phyloP scores from a whole-genome alignment of 805 yeast species.

The Danielozyma ontarioensis region DNA sequence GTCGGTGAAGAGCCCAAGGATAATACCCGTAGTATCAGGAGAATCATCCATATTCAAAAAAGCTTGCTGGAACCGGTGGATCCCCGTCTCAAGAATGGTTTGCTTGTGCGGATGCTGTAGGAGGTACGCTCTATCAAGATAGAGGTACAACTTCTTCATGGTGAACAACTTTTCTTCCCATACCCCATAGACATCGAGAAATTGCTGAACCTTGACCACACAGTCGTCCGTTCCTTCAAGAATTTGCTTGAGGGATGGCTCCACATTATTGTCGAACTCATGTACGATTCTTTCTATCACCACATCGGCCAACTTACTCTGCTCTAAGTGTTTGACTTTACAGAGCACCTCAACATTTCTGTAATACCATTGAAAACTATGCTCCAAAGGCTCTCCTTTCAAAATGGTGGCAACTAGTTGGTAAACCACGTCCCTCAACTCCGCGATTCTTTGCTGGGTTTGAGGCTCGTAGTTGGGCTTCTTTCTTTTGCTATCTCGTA shows the following conservation, averaged over 20 bases:
- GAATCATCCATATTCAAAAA: too few species aligned
- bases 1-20: too few species aligned
- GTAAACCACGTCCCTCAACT: constrained; percentile 2
- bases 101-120: constrained; percentile 25
- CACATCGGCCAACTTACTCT: constrained; percentile 20
- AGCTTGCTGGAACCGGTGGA: constrained; percentile 13
- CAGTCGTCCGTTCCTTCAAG: constrained; percentile 1
- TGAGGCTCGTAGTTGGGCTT: too few species aligned
- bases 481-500: too few species aligned
- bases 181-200: constrained; percentile 9
- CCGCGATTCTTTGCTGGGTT: too few species aligned
- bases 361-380: constrained; percentile 21
- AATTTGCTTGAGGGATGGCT: constrained; percentile 4
- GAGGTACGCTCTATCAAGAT: constrained; percentile 31
- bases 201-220: constrained; percentile 1
- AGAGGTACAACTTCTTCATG: constrained; percentile 27
- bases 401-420: constrained; percentile 17
- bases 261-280: constrained; percentile 8
- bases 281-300: constrained; percentile 14
- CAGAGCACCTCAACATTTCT: constrained; percentile 28
- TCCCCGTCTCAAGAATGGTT: constrained; percentile 22
- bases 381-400: constrained; percentile 7
- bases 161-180: constrained; percentile 22
- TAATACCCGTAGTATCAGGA: too few species aligned
- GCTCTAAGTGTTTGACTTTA: constrained; percentile 26